Evolutionary conservation across 148 eudicot species (phyloP), one percentile per base, ranked within the genome.

Genomic region (Rhododendron griersonianum): DNA sequence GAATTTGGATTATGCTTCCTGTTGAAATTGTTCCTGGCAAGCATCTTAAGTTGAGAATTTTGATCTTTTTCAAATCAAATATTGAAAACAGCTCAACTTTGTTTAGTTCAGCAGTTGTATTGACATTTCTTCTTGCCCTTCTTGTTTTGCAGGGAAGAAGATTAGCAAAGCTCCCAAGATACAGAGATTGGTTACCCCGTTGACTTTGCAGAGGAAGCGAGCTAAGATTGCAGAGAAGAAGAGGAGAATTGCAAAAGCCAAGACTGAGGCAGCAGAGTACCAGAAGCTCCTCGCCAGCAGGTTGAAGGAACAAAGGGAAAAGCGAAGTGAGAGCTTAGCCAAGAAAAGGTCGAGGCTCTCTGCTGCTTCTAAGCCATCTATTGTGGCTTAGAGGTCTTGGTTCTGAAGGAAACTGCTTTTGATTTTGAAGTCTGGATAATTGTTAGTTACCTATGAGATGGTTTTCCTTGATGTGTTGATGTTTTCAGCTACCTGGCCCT

Each of bases 81-180:
- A 65, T 8, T n/a, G 41, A 4, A 11, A 30, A 71, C 41, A 33
- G 5, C 39, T 30, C 39, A 71, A 28, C 37, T 28, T 28, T 28
- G 76, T 4, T 28, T 71, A 71, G 76, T 71, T 30, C 19, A 71
- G 16, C n/a, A 39, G 82, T 11, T 23, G 57, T 18, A 30, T 81
- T 53, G 45, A 81, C 23, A 23, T 16, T 30, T 33, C 23, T 45
- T 79, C 25, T 8, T 81, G 5, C 11, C 21, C 21, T 35, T 25
- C 25, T 25, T 1, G 41, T 33, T 57, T 81, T 63, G 48, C 84
- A 81, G 84, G 84, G 18, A 81, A 81, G 48, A 81, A 55, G 48
- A 79, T 71, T 11, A 86, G 87, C 51, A 86, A 86, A 73, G 87
- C 87, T n/a, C 84, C 87, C 11, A 86, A 86, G 67, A 81, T 86